Evolutionary conservation across 2,329 filamentous ascomycete species (phyloP), one percentile per base, ranked within the genome.

Genomic region (Mollisia scopiformis): DNA sequence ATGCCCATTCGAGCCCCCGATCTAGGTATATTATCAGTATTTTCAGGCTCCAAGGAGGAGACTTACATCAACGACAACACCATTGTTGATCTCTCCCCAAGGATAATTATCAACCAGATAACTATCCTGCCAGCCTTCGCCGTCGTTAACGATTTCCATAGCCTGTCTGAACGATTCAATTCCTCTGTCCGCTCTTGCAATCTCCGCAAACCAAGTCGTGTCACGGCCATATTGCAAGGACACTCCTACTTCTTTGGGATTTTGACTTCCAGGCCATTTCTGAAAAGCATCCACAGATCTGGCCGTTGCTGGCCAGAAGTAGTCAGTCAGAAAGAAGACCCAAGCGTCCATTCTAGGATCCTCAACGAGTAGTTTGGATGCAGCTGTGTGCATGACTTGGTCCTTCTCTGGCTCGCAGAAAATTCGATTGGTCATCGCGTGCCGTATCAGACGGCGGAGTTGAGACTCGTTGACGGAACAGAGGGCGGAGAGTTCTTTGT

Each of bases 341-440:
- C 46, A 58, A 16, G 46, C 28, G n/a, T 52, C 55, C 23, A 58
- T 19, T 14, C 30, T 30, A 14, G 64, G 65, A 46, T 73, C 69
- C 16, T 71, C 64, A 1, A 72, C 59, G 3, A 78, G 61, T 69
- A 86, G 84, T 8, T n/a, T 54, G 6, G 61, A 63, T 14, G 55
- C 25, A 10, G 66, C 67, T 2, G 75, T 79, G 62, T 80, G 79
- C 5, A 74, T 72, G 3, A 80, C 75, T 7, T 70, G 66, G 4
- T 75, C 77, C 19, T 19, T 41, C 16, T 68, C 58, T 0, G 75
- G 75, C 65, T 80, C 78, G 30, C 61, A 58, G 56, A 80, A 80
- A 23, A 79, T 65, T 47, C 73, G 72, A 61, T 77, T 76, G 0
- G 73, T 71, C 61, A 78, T 76, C 30, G 76, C 75, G 33, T 76